Evolutionary conservation across 2,329 filamentous ascomycete genomes (phyloP).

Genomic region (Coniella vitis): DNA sequence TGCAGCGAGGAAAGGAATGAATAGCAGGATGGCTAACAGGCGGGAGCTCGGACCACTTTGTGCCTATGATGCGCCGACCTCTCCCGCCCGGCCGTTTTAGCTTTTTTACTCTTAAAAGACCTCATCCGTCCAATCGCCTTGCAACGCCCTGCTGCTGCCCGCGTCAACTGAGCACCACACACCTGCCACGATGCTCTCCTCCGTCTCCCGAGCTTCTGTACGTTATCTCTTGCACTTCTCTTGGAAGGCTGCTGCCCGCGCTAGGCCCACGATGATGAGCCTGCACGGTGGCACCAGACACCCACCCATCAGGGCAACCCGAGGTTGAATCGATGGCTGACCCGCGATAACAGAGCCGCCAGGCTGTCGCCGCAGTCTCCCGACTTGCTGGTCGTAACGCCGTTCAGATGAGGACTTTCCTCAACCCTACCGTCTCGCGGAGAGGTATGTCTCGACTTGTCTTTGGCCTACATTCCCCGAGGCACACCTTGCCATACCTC

Average conservation of each 20-base stretch:
- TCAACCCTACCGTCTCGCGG: constrained; percentile 53
- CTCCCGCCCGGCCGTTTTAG: constrained; percentile 11
- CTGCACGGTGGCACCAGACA: not conserved
- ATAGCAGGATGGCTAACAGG: not conserved
- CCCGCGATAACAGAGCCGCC: constrained; percentile 34
- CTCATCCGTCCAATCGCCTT: constrained; percentile 26
- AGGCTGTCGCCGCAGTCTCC: constrained; percentile 43
- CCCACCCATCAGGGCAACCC: constrained; percentile 5
- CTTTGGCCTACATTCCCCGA: too few species aligned
- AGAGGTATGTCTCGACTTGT: constrained; percentile 44
- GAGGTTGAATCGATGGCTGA: not conserved
- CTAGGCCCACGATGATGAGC: not conserved
- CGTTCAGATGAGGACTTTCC: constrained; percentile 49
- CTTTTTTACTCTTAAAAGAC: constrained; percentile 31
- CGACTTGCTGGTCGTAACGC: constrained; percentile 41
- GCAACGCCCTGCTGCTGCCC: constrained; percentile 21
- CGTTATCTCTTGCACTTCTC: constrained; percentile 22
- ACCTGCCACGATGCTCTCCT: constrained; percentile 47
- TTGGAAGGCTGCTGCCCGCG: not conserved
- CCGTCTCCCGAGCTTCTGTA: constrained; percentile 51
- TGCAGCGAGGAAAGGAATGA: not conserved
- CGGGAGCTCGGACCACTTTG: constrained; percentile 3
- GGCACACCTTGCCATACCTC: too few species aligned
- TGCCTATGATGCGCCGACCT: constrained; percentile 8
- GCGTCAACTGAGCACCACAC: constrained; percentile 42